A percentile compares a stretch with the other conserved stretches of the same genome.
Evolutionary conservation across 345 rosid genomes (phyloP).

Genomic region (Eucalyptus curtisii): DNA sequence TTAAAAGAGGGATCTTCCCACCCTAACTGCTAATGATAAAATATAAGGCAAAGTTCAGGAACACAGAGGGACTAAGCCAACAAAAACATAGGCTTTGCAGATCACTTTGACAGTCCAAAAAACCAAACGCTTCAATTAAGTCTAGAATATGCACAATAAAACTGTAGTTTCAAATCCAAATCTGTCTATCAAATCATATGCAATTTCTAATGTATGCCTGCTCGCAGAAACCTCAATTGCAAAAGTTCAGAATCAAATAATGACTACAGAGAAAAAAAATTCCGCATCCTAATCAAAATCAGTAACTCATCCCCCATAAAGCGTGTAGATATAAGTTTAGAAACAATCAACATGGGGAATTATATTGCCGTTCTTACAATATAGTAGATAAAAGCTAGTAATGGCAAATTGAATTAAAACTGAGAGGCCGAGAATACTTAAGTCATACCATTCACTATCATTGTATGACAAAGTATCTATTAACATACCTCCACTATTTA

Average conservation of each 20-base stretch:
- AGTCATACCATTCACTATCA: not conserved
- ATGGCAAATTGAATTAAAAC: not conserved
- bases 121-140: not conserved
- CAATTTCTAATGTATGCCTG: not conserved
- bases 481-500: constrained; percentile 40
- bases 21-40: not conserved
- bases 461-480: not conserved
- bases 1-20: not conserved
- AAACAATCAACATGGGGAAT: not conserved
- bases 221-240: not conserved
- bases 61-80: not conserved
- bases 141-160: not conserved
- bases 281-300: not conserved
- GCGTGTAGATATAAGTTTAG: not conserved
- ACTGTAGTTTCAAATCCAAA: not conserved
- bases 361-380: not conserved
- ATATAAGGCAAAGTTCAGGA: not conserved
- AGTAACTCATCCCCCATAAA: not conserved
- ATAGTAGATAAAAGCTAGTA: not conserved
- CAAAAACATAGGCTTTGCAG: not conserved
- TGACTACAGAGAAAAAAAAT: not conserved
- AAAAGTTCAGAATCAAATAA: not conserved
- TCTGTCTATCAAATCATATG: not conserved
- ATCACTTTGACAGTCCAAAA: not conserved
- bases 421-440: not conserved